phyloP scores from a whole-genome alignment of 495 filamentous ascomycete genomes.

The Pyrenopolyporus hunteri region DNA sequence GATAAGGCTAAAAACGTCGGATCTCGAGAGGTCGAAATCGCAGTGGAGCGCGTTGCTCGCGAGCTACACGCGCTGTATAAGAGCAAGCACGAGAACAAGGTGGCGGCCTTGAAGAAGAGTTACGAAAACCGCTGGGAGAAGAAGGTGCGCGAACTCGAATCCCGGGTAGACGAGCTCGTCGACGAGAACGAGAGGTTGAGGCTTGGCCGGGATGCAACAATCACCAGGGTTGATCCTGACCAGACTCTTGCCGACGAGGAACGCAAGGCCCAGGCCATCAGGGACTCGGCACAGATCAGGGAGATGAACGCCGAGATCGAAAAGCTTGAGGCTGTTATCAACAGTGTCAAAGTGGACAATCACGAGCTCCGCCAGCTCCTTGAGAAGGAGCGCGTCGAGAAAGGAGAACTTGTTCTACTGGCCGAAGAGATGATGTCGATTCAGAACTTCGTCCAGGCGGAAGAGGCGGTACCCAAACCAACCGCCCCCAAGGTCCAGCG shows the following conservation, averaged over 20 bases:
- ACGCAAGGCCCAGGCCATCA: conserved; percentile 56
- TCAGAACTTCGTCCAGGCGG: conserved; percentile 42
- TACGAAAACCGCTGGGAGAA: conserved; percentile 92
- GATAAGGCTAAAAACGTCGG: conserved; percentile 37
- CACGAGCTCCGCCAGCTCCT: conserved; percentile 66
- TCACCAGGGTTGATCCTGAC: conserved; percentile 63
- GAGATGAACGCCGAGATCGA: conserved; percentile 70
- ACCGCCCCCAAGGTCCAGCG: conserved; percentile 18
- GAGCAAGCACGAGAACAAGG: conserved; percentile 93
- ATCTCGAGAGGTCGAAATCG: conserved; percentile 71
- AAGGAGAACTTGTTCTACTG: conserved; percentile 88
- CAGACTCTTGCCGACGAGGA: conserved; percentile 54
- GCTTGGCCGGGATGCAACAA: conserved; percentile 66
- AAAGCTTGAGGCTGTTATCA: conserved; percentile 71
- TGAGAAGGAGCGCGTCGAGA: conserved; percentile 84
- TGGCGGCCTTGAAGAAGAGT: conserved; percentile 90
- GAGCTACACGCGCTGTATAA: conserved; percentile 96
- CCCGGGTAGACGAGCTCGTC: conserved; percentile 66
- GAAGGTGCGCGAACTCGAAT: conserved; percentile 75
- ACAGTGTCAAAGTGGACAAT: conserved; percentile 68
- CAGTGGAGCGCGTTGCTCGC: conserved; percentile 87
- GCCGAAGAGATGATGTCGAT: conserved; percentile 87
- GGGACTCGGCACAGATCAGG: conserved; percentile 59
- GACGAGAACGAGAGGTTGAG: conserved; percentile 77
- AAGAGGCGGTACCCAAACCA: conserved; percentile 12